Evolutionary conservation across 495 filamentous ascomycete genomes (phyloP).

Genomic region (Talaromyces liani): DNA sequence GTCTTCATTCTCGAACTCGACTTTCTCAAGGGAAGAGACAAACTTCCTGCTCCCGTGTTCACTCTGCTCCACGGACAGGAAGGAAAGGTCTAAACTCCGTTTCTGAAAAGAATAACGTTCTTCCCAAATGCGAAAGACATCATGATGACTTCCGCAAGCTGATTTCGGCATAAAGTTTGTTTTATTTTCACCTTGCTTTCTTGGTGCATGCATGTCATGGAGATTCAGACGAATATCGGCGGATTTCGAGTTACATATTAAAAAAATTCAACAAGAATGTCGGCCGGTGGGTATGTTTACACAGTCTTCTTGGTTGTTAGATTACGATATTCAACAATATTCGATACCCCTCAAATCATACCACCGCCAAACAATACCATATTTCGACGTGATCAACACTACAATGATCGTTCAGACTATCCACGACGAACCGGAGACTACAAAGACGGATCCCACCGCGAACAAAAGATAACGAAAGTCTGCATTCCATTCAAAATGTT

Average conservation of each 20-base stretch:
- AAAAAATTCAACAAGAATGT: background rate
- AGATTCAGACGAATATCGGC: background rate
- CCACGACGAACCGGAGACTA: background rate
- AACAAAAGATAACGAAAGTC: background rate
- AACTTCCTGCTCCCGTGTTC: conserved; percentile 77
- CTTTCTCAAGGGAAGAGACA: conserved; percentile 85
- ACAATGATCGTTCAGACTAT: background rate
- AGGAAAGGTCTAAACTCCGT: conserved; percentile 12
- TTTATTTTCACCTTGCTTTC: conserved; percentile 2
- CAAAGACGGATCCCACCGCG: background rate
- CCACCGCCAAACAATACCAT: background rate
- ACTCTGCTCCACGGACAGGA: conserved; percentile 68
- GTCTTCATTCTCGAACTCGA: conserved; percentile 95
- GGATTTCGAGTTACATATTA: background rate
- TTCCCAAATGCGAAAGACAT: background rate
- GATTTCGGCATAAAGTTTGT: conserved; percentile 1
- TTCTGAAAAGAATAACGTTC: background rate
- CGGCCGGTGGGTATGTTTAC: background rate
- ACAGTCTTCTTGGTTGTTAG: background rate
- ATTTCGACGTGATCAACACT: background rate
- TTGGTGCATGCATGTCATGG: background rate
- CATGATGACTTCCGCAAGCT: background rate
- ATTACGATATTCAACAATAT: background rate
- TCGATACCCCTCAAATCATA: background rate
- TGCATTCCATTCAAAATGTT: background rate